These are phyloP conservation scores for Spinellus fusiger DNA, from an alignment of 192 early-diverging fungal genomes.

Conservation along the genomic window DNA sequence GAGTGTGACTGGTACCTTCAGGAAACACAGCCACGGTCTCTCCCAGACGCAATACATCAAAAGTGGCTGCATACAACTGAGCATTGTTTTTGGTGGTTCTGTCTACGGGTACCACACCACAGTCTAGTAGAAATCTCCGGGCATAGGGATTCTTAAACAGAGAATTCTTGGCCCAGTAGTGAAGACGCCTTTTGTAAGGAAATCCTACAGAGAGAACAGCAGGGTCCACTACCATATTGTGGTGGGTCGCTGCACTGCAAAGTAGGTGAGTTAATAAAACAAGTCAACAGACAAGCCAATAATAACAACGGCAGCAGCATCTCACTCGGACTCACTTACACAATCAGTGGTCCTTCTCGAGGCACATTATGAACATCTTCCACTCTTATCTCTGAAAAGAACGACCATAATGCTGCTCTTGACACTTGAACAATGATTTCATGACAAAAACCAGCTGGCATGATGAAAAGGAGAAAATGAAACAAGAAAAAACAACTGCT, in stretches of 20 bases:
- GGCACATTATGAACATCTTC: conserved; percentile 32
- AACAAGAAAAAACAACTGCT: neutral
- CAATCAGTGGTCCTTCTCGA: conserved; percentile 31
- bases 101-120: conserved; percentile 47
- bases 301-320: neutral
- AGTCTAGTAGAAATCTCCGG: conserved; percentile 17
- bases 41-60: conserved; percentile 36
- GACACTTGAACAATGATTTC: conserved; percentile 29
- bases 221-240: conserved; percentile 50
- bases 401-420: conserved; percentile 29
- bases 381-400: conserved; percentile 34
- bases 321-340: conserved; percentile 17
- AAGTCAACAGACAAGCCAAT: neutral
- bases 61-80: conserved; percentile 33
- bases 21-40: conserved; percentile 47
- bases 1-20: conserved; percentile 42
- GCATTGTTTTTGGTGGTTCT: conserved; percentile 43
- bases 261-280: neutral
- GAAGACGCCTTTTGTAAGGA: conserved; percentile 35
- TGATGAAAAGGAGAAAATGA: conserved; percentile 3
- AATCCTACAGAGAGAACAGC: conserved; percentile 33
- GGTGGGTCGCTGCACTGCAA: conserved; percentile 34
- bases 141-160: conserved; percentile 35
- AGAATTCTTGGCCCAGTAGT: conserved; percentile 50
- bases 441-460: conserved; percentile 38